These are phyloP conservation scores for Phytophthora rubi DNA, from an alignment of 352 stramenopile species.

Conservation along the genomic window DNA sequence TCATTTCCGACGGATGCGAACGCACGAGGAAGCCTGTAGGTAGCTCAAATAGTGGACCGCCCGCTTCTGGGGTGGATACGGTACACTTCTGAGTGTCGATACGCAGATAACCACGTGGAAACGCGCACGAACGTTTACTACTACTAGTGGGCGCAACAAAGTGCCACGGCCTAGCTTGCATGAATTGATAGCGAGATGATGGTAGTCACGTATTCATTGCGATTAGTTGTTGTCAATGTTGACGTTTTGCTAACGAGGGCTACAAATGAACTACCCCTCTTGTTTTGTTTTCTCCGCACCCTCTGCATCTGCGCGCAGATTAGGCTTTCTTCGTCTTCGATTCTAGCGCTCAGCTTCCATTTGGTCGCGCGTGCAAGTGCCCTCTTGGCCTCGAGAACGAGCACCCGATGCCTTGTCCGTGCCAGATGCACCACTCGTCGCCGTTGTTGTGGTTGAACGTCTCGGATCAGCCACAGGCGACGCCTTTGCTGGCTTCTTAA, in stretches of 20 bases:
- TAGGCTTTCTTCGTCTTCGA: not conserved
- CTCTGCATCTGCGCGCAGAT: slow-evolving; percentile 1
- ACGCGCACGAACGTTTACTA: no score
- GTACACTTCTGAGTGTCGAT: no score
- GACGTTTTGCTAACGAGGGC: not conserved
- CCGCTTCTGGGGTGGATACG: no score
- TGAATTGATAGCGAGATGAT: not conserved
- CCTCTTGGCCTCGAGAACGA: not conserved
- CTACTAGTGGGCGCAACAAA: no score
- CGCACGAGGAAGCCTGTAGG: no score
- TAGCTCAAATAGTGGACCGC: no score
- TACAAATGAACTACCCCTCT: not conserved
- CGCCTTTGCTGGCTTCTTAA: not conserved
- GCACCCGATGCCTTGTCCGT: not conserved
- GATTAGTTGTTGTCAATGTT: not conserved
- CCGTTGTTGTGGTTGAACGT: not conserved
- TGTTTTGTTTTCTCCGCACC: not conserved
- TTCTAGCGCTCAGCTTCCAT: not conserved
- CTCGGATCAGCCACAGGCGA: not conserved
- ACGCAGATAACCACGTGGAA: no score
- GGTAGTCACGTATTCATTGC: not conserved
- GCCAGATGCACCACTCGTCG: not conserved
- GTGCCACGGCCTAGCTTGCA: not conserved
- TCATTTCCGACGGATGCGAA: no score
- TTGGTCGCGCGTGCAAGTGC: not conserved